phyloP scores from a whole-genome alignment of 768 basidiomycete genomes.

The Favolaschia claudopus region DNA sequence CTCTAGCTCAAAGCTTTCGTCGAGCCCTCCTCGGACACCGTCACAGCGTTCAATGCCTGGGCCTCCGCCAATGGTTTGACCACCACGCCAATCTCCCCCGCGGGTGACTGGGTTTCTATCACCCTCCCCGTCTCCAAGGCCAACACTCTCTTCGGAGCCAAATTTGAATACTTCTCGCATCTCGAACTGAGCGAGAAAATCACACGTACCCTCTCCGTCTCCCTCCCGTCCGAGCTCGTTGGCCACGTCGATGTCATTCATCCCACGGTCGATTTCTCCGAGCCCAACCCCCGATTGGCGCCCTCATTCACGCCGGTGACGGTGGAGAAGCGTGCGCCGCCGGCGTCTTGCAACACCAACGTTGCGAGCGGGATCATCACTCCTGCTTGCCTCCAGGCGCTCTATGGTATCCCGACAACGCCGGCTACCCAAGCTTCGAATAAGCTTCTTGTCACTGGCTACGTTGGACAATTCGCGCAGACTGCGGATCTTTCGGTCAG shows the following conservation, averaged over 20 bases:
- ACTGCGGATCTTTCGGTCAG: slow-evolving; percentile 1
- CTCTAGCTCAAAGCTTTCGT: too few relatives aligned
- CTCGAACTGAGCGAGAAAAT: not conserved
- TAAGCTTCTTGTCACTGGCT: slow-evolving; percentile 6
- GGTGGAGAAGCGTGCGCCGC: not conserved
- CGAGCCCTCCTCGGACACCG: too few relatives aligned
- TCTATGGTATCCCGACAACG: not conserved
- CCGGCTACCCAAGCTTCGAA: slow-evolving; percentile 2
- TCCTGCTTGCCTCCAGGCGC: not conserved
- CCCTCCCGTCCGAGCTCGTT: slow-evolving; percentile 5
- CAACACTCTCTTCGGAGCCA: too few relatives aligned
- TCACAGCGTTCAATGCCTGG: too few relatives aligned
- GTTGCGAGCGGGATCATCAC: not conserved
- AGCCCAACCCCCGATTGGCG: not conserved
- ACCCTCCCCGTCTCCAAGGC: too few relatives aligned
- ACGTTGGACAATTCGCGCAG: not conserved
- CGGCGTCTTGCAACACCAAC: not conserved
- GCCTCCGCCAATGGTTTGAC: too few relatives aligned
- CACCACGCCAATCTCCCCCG: too few relatives aligned
- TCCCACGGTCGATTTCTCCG: not conserved
- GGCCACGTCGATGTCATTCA: not conserved
- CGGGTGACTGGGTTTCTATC: too few relatives aligned
- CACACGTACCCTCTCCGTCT: slow-evolving; percentile 8
- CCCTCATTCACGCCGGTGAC: not conserved
- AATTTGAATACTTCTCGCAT: too few relatives aligned